Percentiles rank a stretch among this genome's conserved stretches.
Evolutionary conservation across 805 yeast genomes (phyloP).

Genomic region (Metschnikowia drakensbergensis): DNA sequence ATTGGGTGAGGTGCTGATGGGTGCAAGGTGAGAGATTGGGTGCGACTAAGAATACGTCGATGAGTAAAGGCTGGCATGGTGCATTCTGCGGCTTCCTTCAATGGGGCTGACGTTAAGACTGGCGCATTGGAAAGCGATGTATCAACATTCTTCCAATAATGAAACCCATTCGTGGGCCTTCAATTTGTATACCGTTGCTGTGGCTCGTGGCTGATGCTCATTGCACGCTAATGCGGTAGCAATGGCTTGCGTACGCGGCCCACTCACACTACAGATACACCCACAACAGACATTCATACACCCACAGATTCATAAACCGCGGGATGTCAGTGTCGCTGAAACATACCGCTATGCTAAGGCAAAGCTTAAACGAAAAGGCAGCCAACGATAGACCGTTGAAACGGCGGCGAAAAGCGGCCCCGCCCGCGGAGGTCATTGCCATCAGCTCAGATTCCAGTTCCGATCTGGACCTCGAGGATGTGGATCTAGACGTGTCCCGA

Average conservation of each 20-base stretch:
- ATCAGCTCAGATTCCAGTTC: constrained; percentile 7
- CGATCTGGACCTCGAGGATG: constrained; percentile 17
- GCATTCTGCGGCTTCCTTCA: no score
- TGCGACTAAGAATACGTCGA: background rate
- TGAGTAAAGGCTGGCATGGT: no score
- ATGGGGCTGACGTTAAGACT: no score
- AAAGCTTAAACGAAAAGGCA: constrained; percentile 7
- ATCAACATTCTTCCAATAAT: no score
- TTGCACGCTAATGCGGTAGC: background rate
- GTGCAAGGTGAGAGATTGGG: background rate
- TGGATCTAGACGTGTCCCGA: constrained; percentile 18
- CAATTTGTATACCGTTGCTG: no score
- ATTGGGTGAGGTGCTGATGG: background rate
- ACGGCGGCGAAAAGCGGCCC: constrained; percentile 7
- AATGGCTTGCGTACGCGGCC: background rate
- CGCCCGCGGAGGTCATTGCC: constrained; percentile 5
- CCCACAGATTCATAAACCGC: background rate
- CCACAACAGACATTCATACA: background rate
- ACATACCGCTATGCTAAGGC: constrained; percentile 14
- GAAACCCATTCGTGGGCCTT: no score
- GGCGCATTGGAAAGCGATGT: no score
- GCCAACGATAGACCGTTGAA: constrained; percentile 5
- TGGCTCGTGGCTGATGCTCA: background rate
- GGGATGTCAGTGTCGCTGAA: constrained; percentile 10
- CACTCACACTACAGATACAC: background rate